phyloP scores from a whole-genome alignment of 1,139 yeast species.

The Blastobotrys aristatus region DNA sequence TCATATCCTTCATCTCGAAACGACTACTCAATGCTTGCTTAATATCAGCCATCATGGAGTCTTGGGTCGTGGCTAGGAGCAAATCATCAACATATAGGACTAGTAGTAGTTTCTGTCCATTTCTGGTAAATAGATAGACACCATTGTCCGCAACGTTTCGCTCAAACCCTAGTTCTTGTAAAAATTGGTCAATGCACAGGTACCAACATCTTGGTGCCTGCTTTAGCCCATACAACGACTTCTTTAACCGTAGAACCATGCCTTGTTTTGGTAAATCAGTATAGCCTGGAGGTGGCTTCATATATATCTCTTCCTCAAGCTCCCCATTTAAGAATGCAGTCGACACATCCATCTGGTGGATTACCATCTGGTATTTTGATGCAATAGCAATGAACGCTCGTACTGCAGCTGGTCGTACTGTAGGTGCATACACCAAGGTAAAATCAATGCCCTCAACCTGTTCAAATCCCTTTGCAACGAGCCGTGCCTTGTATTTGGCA shows the following conservation, averaged over 20 bases:
- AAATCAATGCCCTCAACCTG: too few species aligned
- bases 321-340: constrained; percentile 18
- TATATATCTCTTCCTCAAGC: constrained; percentile 22
- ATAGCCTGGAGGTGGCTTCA: constrained; percentile 21
- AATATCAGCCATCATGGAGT: too few species aligned
- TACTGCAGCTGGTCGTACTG: not conserved
- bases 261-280: too few species aligned
- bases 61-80: too few species aligned
- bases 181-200: not conserved
- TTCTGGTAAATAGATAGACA: not conserved
- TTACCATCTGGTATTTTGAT: not conserved
- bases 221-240: constrained; percentile 24
- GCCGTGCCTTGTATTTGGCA: not conserved
- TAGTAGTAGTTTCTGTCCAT: not conserved
- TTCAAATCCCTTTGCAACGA: not conserved
- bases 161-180: not conserved
- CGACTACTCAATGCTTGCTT: too few species aligned
- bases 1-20: too few species aligned
- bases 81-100: constrained; percentile 7
- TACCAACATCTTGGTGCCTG: constrained; percentile 26
- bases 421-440: too few species aligned
- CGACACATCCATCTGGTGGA: constrained; percentile 4
- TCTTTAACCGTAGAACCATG: constrained; percentile 19
- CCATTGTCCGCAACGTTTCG: not conserved
- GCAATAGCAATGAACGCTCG: not conserved